A percentile compares a stretch with the other conserved stretches of the same genome.
phyloP scores from a whole-genome alignment of 2,329 filamentous ascomycete genomes.

The Colletotrichum sp. region DNA sequence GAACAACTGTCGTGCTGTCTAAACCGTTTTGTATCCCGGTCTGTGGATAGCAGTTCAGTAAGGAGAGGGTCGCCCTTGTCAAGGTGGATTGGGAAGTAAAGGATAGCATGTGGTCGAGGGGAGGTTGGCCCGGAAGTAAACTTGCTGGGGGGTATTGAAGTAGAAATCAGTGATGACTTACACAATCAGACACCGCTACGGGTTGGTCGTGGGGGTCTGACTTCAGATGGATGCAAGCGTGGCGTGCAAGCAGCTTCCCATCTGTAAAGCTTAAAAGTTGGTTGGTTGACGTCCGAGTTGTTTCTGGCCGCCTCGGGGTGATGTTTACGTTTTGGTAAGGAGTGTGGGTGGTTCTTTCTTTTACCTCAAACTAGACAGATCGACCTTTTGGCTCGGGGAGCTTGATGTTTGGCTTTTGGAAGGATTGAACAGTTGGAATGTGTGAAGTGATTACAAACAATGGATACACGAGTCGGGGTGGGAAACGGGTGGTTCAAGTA shows the following conservation, averaged over 20 bases:
- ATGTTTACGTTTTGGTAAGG: not conserved
- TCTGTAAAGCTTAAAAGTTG: not conserved
- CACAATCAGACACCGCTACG: not conserved
- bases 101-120: not conserved
- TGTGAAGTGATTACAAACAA: conserved; percentile 9
- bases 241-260: not conserved
- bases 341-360: not conserved
- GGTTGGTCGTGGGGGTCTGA: not conserved
- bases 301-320: not conserved
- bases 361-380: not conserved
- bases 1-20: conserved; percentile 6
- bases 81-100: not conserved
- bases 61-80: conserved; percentile 1
- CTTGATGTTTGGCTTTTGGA: not conserved
- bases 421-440: not conserved
- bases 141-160: not conserved
- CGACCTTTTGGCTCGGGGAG: not conserved
- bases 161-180: conserved; percentile 1
- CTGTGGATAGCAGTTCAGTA: conserved; percentile 21
- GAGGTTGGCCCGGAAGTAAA: not conserved
- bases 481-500: conserved; percentile 19
- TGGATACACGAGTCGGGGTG: conserved; percentile 1
- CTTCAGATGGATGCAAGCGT: not conserved
- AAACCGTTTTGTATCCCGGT: conserved; percentile 14
- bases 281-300: not conserved